phyloP scores from a whole-genome alignment of 768 basidiomycete species.

The Chalciporus chontae region DNA sequence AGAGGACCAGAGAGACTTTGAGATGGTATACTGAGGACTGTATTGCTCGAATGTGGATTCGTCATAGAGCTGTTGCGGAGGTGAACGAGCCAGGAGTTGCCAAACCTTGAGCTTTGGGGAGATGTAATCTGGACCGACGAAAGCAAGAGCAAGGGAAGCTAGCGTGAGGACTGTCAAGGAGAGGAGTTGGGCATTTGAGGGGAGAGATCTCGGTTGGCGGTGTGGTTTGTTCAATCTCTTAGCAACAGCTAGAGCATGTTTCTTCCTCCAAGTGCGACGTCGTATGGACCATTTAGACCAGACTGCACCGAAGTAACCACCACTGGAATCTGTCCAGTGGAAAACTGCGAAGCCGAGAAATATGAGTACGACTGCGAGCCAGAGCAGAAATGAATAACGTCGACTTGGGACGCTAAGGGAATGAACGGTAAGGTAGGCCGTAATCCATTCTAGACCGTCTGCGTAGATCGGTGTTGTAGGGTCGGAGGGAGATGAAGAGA shows the following conservation, averaged over 20 bases:
- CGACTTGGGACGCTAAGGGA: conserved; percentile 49
- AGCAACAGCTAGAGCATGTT: conserved; percentile 36
- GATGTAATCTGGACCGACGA: conserved; percentile 70
- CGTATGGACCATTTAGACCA: conserved; percentile 61
- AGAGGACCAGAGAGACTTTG: conserved; percentile 69
- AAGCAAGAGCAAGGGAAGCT: conserved; percentile 43
- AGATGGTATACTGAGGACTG: conserved; percentile 56
- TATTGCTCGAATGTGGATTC: conserved; percentile 34
- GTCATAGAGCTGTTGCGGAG: conserved; percentile 26
- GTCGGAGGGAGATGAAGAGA: conserved; percentile 25
- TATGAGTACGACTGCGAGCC: conserved; percentile 47
- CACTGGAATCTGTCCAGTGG: conserved; percentile 41
- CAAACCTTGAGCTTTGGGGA: conserved; percentile 46
- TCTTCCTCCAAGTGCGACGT: conserved; percentile 55
- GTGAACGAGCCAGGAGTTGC: conserved; percentile 30
- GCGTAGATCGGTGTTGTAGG: conserved; percentile 42
- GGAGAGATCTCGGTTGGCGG: conserved; percentile 45
- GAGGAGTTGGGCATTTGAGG: conserved; percentile 64
- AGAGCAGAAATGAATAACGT: conserved; percentile 56
- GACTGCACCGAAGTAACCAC: conserved; percentile 44
- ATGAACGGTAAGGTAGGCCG: conserved; percentile 55
- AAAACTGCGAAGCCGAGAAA: conserved; percentile 39
- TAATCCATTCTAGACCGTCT: conserved; percentile 50
- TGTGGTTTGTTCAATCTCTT: conserved; percentile 32
- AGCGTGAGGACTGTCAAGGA: conserved; percentile 42